Evolutionary conservation across 257 asterid genomes (phyloP).

Genomic region (Solanum rostratum): DNA sequence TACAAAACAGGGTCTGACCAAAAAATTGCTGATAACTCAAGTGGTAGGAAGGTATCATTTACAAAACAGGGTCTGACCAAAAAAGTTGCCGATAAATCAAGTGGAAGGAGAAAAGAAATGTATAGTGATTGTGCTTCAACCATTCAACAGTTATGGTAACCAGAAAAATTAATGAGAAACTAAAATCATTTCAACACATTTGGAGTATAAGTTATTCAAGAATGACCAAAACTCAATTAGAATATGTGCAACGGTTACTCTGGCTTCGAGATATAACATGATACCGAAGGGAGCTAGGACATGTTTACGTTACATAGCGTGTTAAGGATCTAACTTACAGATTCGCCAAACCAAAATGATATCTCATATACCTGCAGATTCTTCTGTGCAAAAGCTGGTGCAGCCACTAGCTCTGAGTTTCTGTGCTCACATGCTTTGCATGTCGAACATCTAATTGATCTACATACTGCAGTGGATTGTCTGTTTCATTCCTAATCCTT

Average conservation of each 20-base stretch:
- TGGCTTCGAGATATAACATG: background rate
- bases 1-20: background rate
- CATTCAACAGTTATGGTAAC: background rate
- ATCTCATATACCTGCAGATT: constrained; percentile 27
- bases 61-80: background rate
- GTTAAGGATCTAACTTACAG: background rate
- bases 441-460: constrained; percentile 79
- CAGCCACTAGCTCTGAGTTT: constrained; percentile 37
- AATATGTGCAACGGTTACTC: background rate
- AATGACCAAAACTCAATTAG: background rate
- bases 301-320: background rate
- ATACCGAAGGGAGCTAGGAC: background rate
- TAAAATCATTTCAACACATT: background rate
- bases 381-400: constrained; percentile 1
- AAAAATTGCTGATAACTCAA: background rate
- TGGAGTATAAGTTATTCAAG: background rate
- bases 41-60: too few relatives aligned
- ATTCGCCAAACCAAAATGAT: background rate
- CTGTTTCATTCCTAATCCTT: constrained; percentile 78
- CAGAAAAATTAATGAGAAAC: background rate
- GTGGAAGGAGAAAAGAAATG: background rate
- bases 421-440: constrained; percentile 22
- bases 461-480: constrained; percentile 53
- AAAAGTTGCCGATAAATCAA: background rate
- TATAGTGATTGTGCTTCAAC: background rate